Conservation (phyloP, 176 grass and related monocot species). For the Paspalum vaginatum region DNA sequence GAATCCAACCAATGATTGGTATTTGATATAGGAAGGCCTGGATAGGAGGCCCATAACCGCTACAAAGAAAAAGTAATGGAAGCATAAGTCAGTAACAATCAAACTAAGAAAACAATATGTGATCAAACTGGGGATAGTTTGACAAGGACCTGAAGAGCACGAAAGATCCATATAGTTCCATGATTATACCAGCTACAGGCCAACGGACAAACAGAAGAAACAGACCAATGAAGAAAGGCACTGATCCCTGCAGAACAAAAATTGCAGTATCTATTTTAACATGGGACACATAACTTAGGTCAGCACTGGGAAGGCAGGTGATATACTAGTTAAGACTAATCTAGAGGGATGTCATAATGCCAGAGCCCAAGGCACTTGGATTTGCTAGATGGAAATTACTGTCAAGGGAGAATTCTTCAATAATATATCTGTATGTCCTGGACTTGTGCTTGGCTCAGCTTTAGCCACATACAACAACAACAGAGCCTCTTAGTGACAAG, state of each 20-base stretch:
- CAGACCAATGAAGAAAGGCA: conserved; percentile 88
- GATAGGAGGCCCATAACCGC: conserved; percentile 66
- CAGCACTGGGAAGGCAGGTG: conserved; percentile 6
- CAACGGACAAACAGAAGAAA: conserved; percentile 95
- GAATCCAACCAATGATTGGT: conserved; percentile 72
- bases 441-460: background rate
- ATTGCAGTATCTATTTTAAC: conserved; percentile 27
- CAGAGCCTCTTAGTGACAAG: background rate
- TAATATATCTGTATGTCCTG: background rate
- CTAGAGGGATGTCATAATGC: conserved; percentile 1
- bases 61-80: conserved; percentile 25
- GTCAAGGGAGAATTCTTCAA: background rate
- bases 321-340: conserved; percentile 11
- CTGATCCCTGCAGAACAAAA: conserved; percentile 61
- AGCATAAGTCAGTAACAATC: conserved; percentile 26
- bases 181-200: conserved; percentile 85
- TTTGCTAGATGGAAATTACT: background rate
- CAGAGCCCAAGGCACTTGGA: background rate
- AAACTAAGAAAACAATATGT: conserved; percentile 26
- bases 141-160: conserved; percentile 61
- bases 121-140: conserved; percentile 15
- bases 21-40: conserved; percentile 69
- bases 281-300: conserved; percentile 5
- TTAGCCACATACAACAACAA: background rate
- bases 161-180: conserved; percentile 75